Base-by-base conservation (phyloP, 192 early-diverging fungal genomes). In the Thamnidium elegans region DNA sequence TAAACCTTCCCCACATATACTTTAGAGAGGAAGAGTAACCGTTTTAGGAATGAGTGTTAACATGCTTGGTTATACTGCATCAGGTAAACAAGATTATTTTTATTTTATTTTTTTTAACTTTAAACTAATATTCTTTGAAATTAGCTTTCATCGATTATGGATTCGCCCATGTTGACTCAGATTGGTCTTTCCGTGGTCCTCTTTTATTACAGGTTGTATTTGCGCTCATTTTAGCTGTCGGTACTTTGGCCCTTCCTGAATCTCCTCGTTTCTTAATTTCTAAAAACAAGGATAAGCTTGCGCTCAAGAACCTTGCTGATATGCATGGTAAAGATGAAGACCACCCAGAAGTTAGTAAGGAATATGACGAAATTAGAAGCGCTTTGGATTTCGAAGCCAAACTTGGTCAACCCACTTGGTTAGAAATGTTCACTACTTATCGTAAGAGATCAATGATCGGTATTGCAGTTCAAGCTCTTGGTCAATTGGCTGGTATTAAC, bases 241-340 rank as follows among this genome's bases (percentile, higher is more conserved):
- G 89, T 51, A 89, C 87, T 69, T 44, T 80, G 13, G 78, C 91
- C 63, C 87, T 97, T 77, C 94, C 94, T 45, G 87, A 83, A 67
- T 92, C 92, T 4, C 90, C 92, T 6, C 90, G 92, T 70, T 94
- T 86, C 86, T 81, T 94, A 45, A 68, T 91, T 26, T 77, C 82
- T 59, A 63, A 87, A 23, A 84, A 79, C 44, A 79, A 78, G 13
- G 32, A 63, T 14, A 89, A 89, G 15, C 81, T 87, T 55, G 89
- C 89, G 5, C 80, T 80, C n/a, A 19, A 58, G 14, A 84, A 88
- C 4, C 69, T 94, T 75, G 58, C 19, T 21, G 44, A 58, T 7
- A 36, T 66, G 31, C 50, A 66, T 30, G 54, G 36, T 2, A 44
- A 66, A 15, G 26, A 55, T 13, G 43, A 23, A 6, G 36, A 67